phyloP scores from a whole-genome alignment of 108 stramenopile species.

The Pseudonitzschia delicatissima region DNA sequence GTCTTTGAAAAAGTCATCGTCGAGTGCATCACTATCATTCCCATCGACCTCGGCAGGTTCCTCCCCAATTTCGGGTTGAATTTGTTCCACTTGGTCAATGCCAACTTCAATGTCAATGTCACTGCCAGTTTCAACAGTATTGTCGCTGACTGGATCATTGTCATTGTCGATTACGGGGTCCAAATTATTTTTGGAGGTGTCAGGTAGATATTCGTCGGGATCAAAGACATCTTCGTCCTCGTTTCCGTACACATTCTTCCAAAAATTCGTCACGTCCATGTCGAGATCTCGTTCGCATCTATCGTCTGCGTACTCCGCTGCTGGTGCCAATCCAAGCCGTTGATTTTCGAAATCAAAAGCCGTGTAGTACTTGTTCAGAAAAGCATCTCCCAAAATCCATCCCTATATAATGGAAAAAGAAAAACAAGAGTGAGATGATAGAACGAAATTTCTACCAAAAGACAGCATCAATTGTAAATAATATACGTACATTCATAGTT shows the following conservation, averaged over 20 bases:
- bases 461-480: too few species aligned
- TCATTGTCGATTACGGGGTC: background rate
- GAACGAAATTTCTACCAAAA: background rate
- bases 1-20: conserved; percentile 5
- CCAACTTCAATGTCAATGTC: too few species aligned
- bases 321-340: conserved; percentile 86
- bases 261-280: conserved; percentile 26
- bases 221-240: background rate
- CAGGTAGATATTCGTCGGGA: too few species aligned
- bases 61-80: background rate
- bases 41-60: background rate
- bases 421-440: background rate
- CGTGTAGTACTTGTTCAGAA: conserved; percentile 94
- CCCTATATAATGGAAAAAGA: conserved; percentile 38
- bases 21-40: background rate
- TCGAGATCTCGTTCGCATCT: conserved; percentile 25
- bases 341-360: conserved; percentile 89
- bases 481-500: conserved; percentile 34
- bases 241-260: background rate
- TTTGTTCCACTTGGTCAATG: background rate
- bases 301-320: conserved; percentile 18
- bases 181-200: too few species aligned
- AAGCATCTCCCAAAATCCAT: conserved; percentile 97
- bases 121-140: too few species aligned
- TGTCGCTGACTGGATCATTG: background rate